Conservation (phyloP, 2,329 filamentous ascomycete species). For the Xylaria multiplex region DNA sequence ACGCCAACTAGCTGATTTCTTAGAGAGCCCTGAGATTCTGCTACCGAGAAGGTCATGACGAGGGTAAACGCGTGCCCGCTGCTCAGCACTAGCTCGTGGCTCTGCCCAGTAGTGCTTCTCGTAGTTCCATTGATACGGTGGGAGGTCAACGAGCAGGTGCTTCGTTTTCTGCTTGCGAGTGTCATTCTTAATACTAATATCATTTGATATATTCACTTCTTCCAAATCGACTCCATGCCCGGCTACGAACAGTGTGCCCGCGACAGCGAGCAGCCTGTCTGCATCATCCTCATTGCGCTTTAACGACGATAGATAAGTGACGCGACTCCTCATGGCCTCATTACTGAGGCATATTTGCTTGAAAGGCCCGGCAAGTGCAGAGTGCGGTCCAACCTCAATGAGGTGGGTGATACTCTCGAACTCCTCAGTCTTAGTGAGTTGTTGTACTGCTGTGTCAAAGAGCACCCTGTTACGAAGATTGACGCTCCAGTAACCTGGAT, state of each 20-base stretch:
- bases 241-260: slow-evolving; percentile 43
- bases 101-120: slow-evolving; percentile 42
- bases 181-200: slow-evolving; percentile 15
- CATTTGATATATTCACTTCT: slow-evolving; percentile 33
- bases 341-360: slow-evolving; percentile 50
- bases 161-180: slow-evolving; percentile 34
- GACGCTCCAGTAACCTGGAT: slow-evolving; percentile 41
- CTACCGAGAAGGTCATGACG: slow-evolving; percentile 46
- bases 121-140: slow-evolving; percentile 48
- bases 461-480: slow-evolving; percentile 43
- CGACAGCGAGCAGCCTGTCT: slow-evolving; percentile 39
- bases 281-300: slow-evolving; percentile 40
- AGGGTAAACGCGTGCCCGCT: slow-evolving; percentile 37
- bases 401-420: slow-evolving; percentile 41
- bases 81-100: slow-evolving; percentile 42
- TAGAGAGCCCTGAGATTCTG: slow-evolving; percentile 32
- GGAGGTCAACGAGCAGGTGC: slow-evolving; percentile 44
- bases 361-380: slow-evolving; percentile 46
- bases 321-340: slow-evolving; percentile 30
- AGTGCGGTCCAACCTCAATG: slow-evolving; percentile 49
- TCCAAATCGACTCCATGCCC: slow-evolving; percentile 43
- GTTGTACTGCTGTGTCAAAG: slow-evolving; percentile 52
- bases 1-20: slow-evolving; percentile 37
- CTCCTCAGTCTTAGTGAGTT: slow-evolving; percentile 48
- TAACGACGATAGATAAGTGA: slow-evolving; percentile 40